Base-by-base conservation (phyloP, 2,329 filamentous ascomycete species). In the Ophiocordyceps australis region DNA sequence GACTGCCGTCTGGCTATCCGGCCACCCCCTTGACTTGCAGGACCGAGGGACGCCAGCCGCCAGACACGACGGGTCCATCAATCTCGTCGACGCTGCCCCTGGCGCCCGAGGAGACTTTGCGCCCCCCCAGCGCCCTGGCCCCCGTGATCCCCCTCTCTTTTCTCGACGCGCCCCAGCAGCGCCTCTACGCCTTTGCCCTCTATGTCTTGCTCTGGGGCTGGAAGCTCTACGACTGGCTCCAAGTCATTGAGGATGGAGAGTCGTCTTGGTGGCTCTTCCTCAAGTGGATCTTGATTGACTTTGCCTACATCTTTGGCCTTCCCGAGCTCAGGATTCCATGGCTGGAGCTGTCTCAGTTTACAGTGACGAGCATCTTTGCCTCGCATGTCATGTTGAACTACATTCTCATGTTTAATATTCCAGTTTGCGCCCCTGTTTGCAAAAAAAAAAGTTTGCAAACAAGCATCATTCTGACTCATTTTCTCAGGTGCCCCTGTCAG, bases 251-350 rank as follows among this genome's bases (percentile, higher is more conserved):
- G 30, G 78, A 86, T 35, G 80, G 91, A 35, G 69, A 79, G 30
- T 75, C 82, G 41, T 92, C 85, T n/a, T 74, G 89, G 33, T 78
- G 73, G 65, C 64, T 86, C 25, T 94, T 94, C 45, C 56, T 92
- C 42, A 98, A 95, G 65, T 98, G 89, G 89, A 67, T 80, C 34
- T 62, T 73, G 30, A 68, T 98, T 34, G 89, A 98, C 53, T 77
- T 79, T 32, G 52, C 76, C 14, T 94, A 85, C 47, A 60, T 95
- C 34, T 93, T 91, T 47, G 79, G 79, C 7, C 55, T 98, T 28
- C 86, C 91, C 12, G 68, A 78, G 37, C 51, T 98, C 39, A 72
- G 80, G 46, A 93, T 98, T 63, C 89, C 89, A 30, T 98, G 89
- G 91, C 61, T 98, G 30, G 83, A 95, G 57, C 81, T 86, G 57